phyloP scores from a whole-genome alignment of 2,329 filamentous ascomycete species.

The Clonostachys chloroleuca region DNA sequence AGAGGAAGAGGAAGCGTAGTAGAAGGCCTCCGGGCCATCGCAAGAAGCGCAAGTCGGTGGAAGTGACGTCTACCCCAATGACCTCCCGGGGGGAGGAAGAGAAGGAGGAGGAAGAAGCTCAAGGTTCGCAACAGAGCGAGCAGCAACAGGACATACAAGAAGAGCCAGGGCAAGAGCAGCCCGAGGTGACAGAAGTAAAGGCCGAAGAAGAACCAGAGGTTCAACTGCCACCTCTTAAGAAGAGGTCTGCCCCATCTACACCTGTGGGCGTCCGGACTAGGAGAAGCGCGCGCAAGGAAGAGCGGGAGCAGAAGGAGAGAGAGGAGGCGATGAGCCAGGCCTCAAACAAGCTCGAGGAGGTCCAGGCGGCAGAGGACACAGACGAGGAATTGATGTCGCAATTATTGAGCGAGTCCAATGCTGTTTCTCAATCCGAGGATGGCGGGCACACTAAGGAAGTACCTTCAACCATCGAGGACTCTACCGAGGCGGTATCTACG shows the following conservation, averaged over 20 bases:
- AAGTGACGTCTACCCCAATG: neutral
- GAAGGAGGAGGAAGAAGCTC: neutral
- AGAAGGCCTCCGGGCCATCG: constrained; percentile 7
- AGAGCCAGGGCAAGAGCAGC: too few species aligned
- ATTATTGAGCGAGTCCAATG: constrained; percentile 30
- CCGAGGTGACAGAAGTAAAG: too few species aligned
- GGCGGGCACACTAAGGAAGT: neutral
- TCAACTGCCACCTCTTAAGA: neutral
- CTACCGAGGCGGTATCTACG: constrained; percentile 10
- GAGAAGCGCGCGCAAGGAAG: neutral
- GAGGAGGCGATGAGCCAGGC: constrained; percentile 7
- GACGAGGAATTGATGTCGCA: constrained; percentile 37
- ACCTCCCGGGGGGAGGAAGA: too few species aligned
- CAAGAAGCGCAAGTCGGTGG: constrained; percentile 20
- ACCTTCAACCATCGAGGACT: constrained; percentile 8
- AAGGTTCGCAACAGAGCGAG: neutral
- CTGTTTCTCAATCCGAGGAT: constrained; percentile 24
- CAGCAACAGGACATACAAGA: too few species aligned
- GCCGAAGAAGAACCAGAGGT: too few species aligned
- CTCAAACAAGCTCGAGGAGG: too few species aligned
- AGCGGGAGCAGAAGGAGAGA: constrained; percentile 2
- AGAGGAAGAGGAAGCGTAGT: constrained; percentile 16
- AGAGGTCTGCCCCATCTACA: neutral
- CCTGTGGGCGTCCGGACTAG: constrained; percentile 1
- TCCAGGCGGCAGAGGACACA: constrained; percentile 16